These are phyloP conservation scores for Pythium aristosporum DNA, from an alignment of 352 stramenopile genomes.

Conservation along the genomic window DNA sequence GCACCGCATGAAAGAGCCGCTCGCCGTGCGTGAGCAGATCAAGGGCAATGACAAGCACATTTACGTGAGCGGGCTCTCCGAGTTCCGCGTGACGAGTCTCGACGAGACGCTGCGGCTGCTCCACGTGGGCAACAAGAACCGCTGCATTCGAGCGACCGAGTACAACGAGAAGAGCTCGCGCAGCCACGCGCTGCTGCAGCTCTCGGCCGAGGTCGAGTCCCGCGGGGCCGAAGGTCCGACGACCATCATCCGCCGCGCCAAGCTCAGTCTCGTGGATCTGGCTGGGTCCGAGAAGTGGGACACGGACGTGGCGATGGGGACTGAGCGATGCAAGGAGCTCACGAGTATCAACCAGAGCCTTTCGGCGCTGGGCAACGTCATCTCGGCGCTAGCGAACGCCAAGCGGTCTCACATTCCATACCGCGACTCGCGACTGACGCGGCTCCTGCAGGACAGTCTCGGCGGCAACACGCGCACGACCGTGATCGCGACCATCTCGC, in stretches of 20 bases:
- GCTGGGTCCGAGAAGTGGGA: slow-evolving; percentile 93
- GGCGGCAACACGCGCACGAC: slow-evolving; percentile 89
- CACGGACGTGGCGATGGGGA: slow-evolving; percentile 58
- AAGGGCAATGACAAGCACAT: slow-evolving; percentile 82
- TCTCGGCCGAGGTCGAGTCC: slow-evolving; percentile 81
- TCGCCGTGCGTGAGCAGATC: slow-evolving; percentile 64
- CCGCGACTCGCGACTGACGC: slow-evolving; percentile 96
- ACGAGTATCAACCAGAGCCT: slow-evolving; percentile 93
- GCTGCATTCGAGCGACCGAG: slow-evolving; percentile 85
- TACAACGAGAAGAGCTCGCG: slow-evolving; percentile 88
- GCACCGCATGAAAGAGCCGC: slow-evolving; percentile 47
- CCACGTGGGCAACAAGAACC: slow-evolving; percentile 71
- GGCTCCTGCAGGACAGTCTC: slow-evolving; percentile 84
- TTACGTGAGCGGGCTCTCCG: slow-evolving; percentile 89
- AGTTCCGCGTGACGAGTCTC: slow-evolving; percentile 83
- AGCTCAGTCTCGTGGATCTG: slow-evolving; percentile 92
- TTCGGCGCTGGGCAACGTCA: slow-evolving; percentile 88
- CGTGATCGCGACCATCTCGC: slow-evolving; percentile 89
- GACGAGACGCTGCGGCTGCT: slow-evolving; percentile 83
- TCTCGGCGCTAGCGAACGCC: slow-evolving; percentile 74
- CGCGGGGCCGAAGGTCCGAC: slow-evolving; percentile 58
- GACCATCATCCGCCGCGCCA: slow-evolving; percentile 74
- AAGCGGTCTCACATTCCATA: slow-evolving; percentile 92
- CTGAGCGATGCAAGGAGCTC: slow-evolving; percentile 80
- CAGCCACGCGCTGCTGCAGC: slow-evolving; percentile 84